Conservation (phyloP, 169 alveolate species). For the Perkinsus chesapeaki region DNA sequence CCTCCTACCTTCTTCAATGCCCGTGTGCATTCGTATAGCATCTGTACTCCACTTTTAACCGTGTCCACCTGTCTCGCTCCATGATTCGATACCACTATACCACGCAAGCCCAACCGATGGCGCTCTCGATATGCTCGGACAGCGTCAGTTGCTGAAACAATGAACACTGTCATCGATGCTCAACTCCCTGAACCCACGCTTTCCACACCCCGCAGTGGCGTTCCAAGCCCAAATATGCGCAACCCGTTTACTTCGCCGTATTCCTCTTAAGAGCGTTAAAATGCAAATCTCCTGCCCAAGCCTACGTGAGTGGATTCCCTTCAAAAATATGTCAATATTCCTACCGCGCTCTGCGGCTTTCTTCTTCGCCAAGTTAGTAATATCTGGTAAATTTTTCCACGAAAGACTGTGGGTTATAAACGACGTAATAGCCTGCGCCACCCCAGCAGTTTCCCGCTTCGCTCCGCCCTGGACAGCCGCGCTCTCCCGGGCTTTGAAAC, state of each 20-base stretch:
- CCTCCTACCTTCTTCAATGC: not conserved
- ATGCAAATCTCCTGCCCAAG: not conserved
- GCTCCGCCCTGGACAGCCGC: not conserved
- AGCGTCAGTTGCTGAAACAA: not conserved
- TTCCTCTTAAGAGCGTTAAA: too few relatives aligned
- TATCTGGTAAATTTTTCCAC: not conserved
- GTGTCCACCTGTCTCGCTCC: constrained; percentile 43
- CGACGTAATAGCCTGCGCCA: not conserved
- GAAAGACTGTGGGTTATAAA: not conserved
- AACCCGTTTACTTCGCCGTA: too few relatives aligned
- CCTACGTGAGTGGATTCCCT: not conserved
- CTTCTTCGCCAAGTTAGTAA: not conserved
- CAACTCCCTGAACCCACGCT: too few relatives aligned
- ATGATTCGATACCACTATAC: constrained; percentile 35
- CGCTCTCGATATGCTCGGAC: not conserved
- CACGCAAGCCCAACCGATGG: not conserved
- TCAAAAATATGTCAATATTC: not conserved
- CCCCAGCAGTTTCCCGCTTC: not conserved
- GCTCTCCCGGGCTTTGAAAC: not conserved
- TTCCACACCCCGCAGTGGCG: too few relatives aligned
- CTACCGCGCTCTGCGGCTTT: not conserved
- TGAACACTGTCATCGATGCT: not conserved
- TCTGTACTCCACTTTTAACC: not conserved
- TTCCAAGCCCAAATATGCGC: too few relatives aligned
- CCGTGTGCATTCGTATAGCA: not conserved